Conservation (phyloP, 768 basidiomycete species). For the Termitomyces sp. region DNA sequence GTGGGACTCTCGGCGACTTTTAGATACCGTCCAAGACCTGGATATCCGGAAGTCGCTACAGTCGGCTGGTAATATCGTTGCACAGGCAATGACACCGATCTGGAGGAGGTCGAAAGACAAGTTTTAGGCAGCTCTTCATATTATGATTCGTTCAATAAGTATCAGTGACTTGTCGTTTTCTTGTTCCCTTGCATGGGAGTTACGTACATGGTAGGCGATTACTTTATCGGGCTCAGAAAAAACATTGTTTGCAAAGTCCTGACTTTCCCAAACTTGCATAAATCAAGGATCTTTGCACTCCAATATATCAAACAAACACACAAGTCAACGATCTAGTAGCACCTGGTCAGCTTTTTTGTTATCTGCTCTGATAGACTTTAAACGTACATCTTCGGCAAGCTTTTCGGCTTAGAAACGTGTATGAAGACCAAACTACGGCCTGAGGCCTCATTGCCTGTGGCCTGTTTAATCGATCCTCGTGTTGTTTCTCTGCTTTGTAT, state of each 20-base stretch:
- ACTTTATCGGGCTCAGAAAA: neutral
- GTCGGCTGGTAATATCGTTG: constrained; percentile 3
- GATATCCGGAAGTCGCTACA: neutral
- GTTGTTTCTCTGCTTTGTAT: too few species aligned
- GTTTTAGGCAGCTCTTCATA: neutral
- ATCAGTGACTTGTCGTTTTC: too few species aligned
- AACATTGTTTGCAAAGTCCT: neutral
- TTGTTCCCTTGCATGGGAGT: neutral
- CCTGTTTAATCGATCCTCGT: neutral
- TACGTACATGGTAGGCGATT: neutral
- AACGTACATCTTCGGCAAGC: neutral
- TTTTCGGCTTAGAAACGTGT: neutral
- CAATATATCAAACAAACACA: neutral
- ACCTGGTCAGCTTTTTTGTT: neutral
- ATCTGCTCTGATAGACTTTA: neutral
- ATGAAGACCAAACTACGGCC: neutral
- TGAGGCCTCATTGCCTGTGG: neutral
- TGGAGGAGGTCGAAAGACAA: constrained; percentile 2
- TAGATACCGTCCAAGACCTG: constrained; percentile 3
- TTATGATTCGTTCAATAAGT: neutral
- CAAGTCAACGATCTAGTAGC: neutral
- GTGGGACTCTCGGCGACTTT: constrained; percentile 7
- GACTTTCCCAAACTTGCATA: neutral
- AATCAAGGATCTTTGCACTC: neutral
- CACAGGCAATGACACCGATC: constrained; percentile 8